Evolutionary conservation across 2,329 filamentous ascomycete species (phyloP).

Genomic region (Cladosporium sp.): DNA sequence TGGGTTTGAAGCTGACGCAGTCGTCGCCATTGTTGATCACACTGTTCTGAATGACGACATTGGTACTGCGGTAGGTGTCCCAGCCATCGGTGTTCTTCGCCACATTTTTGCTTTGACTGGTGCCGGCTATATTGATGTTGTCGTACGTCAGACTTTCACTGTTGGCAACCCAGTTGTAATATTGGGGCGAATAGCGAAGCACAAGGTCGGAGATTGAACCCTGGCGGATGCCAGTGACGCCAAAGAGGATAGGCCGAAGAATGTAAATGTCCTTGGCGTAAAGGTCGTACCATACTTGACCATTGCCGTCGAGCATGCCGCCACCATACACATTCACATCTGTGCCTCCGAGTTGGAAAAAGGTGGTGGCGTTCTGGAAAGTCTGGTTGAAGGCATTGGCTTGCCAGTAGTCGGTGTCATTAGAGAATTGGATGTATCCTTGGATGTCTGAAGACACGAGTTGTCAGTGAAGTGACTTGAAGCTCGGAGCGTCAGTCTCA

Average conservation of each 20-base stretch:
- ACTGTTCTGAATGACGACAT: constrained; percentile 64
- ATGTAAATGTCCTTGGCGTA: constrained; percentile 56
- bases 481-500: neutral
- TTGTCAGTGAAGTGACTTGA: constrained; percentile 15
- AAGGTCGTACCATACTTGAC: constrained; percentile 61
- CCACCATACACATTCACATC: constrained; percentile 67
- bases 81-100: constrained; percentile 57
- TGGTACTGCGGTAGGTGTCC: constrained; percentile 57
- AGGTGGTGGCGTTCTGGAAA: constrained; percentile 64
- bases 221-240: constrained; percentile 53
- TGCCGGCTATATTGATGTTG: constrained; percentile 57
- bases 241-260: constrained; percentile 56
- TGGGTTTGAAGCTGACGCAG: constrained; percentile 72
- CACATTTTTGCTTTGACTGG: constrained; percentile 47
- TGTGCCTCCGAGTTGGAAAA: constrained; percentile 63
- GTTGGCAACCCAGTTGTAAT: constrained; percentile 64
- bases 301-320: constrained; percentile 60
- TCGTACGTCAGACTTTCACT: constrained; percentile 61
- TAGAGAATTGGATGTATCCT: constrained; percentile 59
- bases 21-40: constrained; percentile 63
- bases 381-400: constrained; percentile 58
- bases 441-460: constrained; percentile 46
- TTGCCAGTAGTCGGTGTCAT: constrained; percentile 67
- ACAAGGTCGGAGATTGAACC: constrained; percentile 58
- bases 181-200: constrained; percentile 58